Evolutionary conservation across 345 rosid species (phyloP).

Genomic region (Triadica sebifera): DNA sequence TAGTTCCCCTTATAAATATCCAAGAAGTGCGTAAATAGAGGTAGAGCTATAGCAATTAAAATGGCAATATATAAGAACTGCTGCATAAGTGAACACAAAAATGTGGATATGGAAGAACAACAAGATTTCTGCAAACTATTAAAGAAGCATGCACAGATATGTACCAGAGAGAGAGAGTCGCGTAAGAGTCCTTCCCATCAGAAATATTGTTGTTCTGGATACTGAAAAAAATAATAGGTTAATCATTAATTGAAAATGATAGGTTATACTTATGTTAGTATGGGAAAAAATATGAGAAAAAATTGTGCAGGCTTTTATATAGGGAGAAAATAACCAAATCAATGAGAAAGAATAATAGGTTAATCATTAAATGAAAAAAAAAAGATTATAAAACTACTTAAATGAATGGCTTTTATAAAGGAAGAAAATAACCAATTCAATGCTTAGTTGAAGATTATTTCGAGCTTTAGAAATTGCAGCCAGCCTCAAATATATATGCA

Average conservation of each 20-base stretch:
- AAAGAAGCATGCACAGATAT: conserved; percentile 11
- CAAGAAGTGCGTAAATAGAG: conserved; percentile 28
- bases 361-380: conserved; percentile 17
- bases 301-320: too few species aligned
- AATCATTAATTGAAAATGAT: too few species aligned
- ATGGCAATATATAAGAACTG: not conserved
- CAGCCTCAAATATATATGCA: conserved; percentile 92
- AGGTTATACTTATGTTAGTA: too few species aligned
- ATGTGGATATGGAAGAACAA: not conserved
- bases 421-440: conserved; percentile 72
- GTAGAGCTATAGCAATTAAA: conserved; percentile 12
- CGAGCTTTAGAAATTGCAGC: conserved; percentile 88
- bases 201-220: too few species aligned
- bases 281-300: too few species aligned
- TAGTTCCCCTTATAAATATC: conserved; percentile 72
- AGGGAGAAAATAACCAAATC: too few species aligned
- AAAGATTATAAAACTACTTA: conserved; percentile 16
- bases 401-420: not conserved
- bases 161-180: conserved; percentile 85
- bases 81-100: too few species aligned
- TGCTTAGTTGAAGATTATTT: conserved; percentile 84
- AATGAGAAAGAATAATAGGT: too few species aligned
- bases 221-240: too few species aligned
- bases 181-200: conserved; percentile 96
- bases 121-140: conserved; percentile 6